Conservation (phyloP, 306 rosid genomes). For the Datisca glomerata region DNA sequence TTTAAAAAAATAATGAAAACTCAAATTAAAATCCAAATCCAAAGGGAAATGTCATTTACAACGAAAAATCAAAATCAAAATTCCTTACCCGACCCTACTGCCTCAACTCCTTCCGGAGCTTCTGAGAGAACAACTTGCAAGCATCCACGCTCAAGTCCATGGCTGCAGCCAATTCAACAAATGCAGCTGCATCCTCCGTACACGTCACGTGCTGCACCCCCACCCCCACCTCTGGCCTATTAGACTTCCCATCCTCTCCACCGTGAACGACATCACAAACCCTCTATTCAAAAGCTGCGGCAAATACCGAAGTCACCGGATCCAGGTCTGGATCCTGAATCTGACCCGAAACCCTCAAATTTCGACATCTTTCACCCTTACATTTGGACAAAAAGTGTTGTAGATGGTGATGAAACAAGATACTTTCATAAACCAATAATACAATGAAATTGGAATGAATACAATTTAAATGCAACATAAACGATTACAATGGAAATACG, state of each 20-base stretch:
- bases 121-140: conserved; percentile 26
- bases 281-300: conserved; percentile 19
- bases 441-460: too few species aligned
- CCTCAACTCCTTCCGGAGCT: conserved; percentile 32
- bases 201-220: conserved; percentile 41
- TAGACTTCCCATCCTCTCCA: conserved; percentile 24
- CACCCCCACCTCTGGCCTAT: conserved; percentile 37
- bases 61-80: too few species aligned
- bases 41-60: too few species aligned
- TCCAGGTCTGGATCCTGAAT: conserved; percentile 22
- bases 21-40: too few species aligned
- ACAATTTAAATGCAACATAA: too few species aligned
- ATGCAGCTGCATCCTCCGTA: conserved; percentile 43
- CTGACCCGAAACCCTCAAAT: conserved; percentile 38
- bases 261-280: conserved; percentile 40
- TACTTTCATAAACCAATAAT: too few species aligned
- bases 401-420: too few species aligned
- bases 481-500: too few species aligned
- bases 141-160: conserved; percentile 46
- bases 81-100: too few species aligned
- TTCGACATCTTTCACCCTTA: too few species aligned
- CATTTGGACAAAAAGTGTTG: too few species aligned
- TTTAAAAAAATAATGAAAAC: too few species aligned
- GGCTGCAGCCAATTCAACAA: conserved; percentile 41
- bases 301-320: conserved; percentile 24